Percentiles rank a stretch among this genome's conserved stretches.
These are phyloP conservation scores for Acanthamoeba sp. DNA, from an alignment of 208 protist species.

Conservation along the genomic window DNA sequence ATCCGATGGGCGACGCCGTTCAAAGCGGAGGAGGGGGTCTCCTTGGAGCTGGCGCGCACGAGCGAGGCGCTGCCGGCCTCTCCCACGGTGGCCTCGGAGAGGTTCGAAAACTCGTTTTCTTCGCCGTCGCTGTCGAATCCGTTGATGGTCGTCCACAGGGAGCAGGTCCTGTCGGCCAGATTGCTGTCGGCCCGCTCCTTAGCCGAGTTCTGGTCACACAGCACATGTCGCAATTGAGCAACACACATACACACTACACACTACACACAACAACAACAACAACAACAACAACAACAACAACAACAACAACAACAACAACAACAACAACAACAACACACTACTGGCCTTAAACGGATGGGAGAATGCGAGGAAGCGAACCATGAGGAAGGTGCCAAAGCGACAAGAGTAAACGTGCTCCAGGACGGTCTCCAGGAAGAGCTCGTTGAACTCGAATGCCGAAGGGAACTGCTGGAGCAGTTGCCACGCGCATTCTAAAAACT, in stretches of 20 bases:
- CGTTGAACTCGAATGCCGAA: slow-evolving; percentile 96
- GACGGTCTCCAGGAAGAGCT: slow-evolving; percentile 92
- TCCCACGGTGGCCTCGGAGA: neutral
- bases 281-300: no score
- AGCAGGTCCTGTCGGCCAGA: slow-evolving; percentile 9
- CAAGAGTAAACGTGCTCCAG: slow-evolving; percentile 91
- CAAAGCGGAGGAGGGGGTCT: neutral
- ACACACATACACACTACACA: neutral
- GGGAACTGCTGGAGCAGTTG: slow-evolving; percentile 95
- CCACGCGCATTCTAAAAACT: slow-evolving; percentile 95
- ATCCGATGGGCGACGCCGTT: neutral
- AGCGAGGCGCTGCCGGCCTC: neutral
- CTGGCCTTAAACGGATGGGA: no score
- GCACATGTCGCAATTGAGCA: neutral
- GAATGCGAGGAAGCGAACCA: neutral
- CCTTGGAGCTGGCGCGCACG: neutral
- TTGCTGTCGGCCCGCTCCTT: slow-evolving; percentile 3
- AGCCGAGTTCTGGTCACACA: neutral
- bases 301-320: no score
- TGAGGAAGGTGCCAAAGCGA: slow-evolving; percentile 88
- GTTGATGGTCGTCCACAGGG: slow-evolving; percentile 71
- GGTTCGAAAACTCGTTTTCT: neutral
- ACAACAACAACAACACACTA: no score
- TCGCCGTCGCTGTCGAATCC: neutral
- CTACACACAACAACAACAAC: no score